Conservation (phyloP, 2,329 filamentous ascomycete species). For the Falciphora oryzae region DNA sequence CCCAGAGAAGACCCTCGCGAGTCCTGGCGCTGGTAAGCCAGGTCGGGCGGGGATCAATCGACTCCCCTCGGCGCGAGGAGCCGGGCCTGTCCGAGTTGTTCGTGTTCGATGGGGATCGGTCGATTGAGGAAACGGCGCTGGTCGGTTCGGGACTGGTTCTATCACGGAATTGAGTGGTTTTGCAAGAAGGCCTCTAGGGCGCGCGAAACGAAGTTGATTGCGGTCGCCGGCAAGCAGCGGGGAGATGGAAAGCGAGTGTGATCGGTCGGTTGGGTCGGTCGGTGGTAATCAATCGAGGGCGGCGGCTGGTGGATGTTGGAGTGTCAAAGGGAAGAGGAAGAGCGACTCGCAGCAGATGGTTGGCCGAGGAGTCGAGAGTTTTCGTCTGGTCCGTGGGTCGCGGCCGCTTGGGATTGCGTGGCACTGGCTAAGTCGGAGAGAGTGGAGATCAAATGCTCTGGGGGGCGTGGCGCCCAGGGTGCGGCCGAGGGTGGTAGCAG, state of each 20-base stretch:
- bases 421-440: neutral
- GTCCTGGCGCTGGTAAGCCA: constrained; percentile 38
- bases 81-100: neutral
- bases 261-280: neutral
- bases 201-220: neutral
- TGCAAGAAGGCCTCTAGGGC: neutral
- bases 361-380: neutral
- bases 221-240: neutral
- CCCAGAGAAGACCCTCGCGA: constrained; percentile 39
- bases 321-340: neutral
- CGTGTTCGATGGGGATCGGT: neutral
- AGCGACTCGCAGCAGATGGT: neutral
- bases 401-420: neutral
- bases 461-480: neutral
- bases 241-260: neutral
- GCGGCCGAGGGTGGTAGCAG: neutral
- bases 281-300: neutral
- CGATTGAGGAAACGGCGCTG: neutral
- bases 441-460: neutral
- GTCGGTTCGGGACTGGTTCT: neutral
- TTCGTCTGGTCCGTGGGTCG: neutral
- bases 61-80: constrained; percentile 19
- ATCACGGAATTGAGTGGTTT: neutral
- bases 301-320: neutral
- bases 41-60: constrained; percentile 30